A percentile compares a stretch with the other conserved stretches of the same genome.
These are phyloP conservation scores for Stagonosporopsis chrysanthemi DNA, from an alignment of 2,329 filamentous ascomycete species.

Conservation along the genomic window DNA sequence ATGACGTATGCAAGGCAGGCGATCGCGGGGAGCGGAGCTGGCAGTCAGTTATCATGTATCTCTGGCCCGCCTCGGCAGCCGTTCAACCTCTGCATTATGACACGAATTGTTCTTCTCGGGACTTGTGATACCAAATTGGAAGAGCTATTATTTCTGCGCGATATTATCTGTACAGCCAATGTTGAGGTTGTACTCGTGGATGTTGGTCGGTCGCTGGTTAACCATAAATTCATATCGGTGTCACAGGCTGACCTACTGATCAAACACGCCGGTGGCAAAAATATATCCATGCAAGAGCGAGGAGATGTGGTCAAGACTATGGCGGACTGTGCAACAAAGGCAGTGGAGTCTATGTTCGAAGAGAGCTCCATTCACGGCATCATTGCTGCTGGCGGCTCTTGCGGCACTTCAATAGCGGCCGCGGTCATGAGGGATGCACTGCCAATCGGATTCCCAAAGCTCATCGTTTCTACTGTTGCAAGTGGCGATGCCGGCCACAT, in stretches of 20 bases:
- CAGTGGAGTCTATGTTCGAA: conserved; percentile 53
- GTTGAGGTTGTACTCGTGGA: conserved; percentile 61
- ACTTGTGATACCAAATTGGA: conserved; percentile 71
- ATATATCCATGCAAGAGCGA: conserved; percentile 55
- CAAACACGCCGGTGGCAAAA: conserved; percentile 32
- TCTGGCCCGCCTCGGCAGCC: neutral
- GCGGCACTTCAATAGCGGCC: conserved; percentile 67
- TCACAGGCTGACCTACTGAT: conserved; percentile 53
- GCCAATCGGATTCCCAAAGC: conserved; percentile 72
- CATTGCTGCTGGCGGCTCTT: conserved; percentile 68
- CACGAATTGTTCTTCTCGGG: conserved; percentile 63
- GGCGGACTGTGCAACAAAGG: conserved; percentile 56
- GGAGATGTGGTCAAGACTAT: conserved; percentile 66
- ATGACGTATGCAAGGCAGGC: neutral
- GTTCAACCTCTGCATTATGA: neutral
- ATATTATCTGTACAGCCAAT: conserved; percentile 51
- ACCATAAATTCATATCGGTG: conserved; percentile 58
- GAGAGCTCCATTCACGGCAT: conserved; percentile 60
- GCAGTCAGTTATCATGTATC: neutral
- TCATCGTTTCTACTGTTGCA: conserved; percentile 74
- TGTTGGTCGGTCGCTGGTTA: conserved; percentile 58
- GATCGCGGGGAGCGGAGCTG: neutral
- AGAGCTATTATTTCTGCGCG: conserved; percentile 64
- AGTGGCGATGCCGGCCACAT: conserved; percentile 70
- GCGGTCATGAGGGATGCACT: conserved; percentile 67